Evolutionary conservation across 2,329 filamentous ascomycete species (phyloP).

Genomic region (Aureobasidium sp.): DNA sequence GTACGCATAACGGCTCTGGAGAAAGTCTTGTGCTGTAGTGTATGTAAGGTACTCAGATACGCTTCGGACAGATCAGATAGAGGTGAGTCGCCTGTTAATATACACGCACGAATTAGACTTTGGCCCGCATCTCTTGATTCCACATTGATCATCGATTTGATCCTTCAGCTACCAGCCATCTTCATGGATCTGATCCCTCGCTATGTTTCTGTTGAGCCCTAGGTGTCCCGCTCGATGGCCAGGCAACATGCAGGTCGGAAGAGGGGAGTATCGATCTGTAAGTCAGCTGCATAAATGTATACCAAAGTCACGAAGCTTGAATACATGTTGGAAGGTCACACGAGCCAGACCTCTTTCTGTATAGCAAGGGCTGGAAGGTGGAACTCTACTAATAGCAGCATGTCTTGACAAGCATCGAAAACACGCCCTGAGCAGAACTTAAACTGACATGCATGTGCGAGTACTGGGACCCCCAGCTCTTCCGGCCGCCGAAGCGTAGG

Average conservation of each 20-base stretch:
- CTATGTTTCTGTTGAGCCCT: not conserved
- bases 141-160: not conserved
- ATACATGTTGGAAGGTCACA: not conserved
- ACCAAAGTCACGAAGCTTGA: not conserved
- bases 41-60: not conserved
- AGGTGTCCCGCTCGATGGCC: not conserved
- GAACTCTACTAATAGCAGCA: not conserved
- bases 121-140: not conserved
- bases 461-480: not conserved
- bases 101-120: not conserved
- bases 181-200: too few relatives aligned
- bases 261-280: not conserved
- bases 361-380: not conserved
- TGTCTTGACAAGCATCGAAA: not conserved
- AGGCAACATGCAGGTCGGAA: not conserved
- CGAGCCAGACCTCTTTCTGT: not conserved
- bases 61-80: not conserved
- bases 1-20: not conserved
- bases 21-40: not conserved
- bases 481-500: not conserved
- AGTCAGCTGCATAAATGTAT: conserved; percentile 4
- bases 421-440: not conserved
- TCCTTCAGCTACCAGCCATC: not conserved
- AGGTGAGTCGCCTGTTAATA: not conserved
- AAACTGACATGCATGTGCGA: not conserved